Conservation (phyloP, 2,329 filamentous ascomycete species). For the Trichoderma sp. region DNA sequence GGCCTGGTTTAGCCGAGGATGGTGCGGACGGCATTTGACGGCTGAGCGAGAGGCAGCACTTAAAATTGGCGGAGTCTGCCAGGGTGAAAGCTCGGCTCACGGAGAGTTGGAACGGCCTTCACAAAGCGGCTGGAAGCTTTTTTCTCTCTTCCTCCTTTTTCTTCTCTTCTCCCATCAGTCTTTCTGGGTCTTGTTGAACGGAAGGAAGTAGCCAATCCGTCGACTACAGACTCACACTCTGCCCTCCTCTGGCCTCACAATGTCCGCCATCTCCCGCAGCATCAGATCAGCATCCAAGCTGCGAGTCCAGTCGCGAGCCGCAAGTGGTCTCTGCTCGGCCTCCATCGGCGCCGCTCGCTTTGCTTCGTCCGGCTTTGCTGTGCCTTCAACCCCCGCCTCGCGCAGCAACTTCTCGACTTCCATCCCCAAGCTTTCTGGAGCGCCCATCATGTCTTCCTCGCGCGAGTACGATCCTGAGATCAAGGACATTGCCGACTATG, state of each 20-base stretch:
- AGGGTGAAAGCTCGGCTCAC: conserved; percentile 2
- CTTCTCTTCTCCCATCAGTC: neutral
- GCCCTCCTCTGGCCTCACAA: conserved; percentile 31
- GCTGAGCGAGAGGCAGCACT: neutral
- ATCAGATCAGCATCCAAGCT: conserved; percentile 57
- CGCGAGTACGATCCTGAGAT: conserved; percentile 87
- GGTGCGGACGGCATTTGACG: conserved; percentile 21
- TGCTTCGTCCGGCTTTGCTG: conserved; percentile 21
- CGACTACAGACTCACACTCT: neutral
- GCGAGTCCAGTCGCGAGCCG: conserved; percentile 45
- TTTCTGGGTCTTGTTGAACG: neutral
- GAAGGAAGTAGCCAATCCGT: neutral
- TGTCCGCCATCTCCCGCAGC: conserved; percentile 58
- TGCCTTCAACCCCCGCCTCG: conserved; percentile 38
- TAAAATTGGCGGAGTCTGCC: conserved; percentile 3
- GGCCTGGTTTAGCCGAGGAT: conserved; percentile 23
- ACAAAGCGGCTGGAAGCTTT: conserved; percentile 7
- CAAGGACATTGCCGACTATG: conserved; percentile 90
- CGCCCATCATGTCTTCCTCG: conserved; percentile 52
- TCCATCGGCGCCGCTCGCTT: conserved; percentile 33
- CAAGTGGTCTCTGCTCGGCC: conserved; percentile 27
- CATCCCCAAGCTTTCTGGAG: conserved; percentile 48
- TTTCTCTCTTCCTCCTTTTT: neutral
- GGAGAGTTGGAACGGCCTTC: neutral
- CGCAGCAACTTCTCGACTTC: conserved; percentile 53